Base-by-base conservation (phyloP, 331 rosid genomes). In the Acacia pycnantha region DNA sequence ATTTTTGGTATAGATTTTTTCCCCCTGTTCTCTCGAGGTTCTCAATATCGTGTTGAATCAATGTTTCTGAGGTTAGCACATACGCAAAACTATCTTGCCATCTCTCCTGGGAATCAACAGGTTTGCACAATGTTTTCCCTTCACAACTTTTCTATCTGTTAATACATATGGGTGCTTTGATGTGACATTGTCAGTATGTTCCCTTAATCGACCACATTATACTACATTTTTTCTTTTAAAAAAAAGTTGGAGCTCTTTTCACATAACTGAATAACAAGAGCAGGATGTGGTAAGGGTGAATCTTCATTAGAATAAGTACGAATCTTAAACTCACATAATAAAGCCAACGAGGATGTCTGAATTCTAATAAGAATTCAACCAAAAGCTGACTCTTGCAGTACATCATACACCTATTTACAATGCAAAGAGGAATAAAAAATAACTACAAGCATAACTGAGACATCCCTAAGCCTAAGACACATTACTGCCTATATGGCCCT, bases 21-120 rank as follows among this genome's bases (percentile, higher is more conserved):
- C n/a, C n/a, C 70, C 90, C 98, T 73, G 98, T 95, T 88, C 96
- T 95, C 16, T 95, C 98, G 98, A 70, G 98, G 98, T 74, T 95
- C 98, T 24, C 98, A 95, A 86, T 92, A 90, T 61, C 98, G 98
- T 73, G 98, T 95, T 70, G 98, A 95, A 83, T 95, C 98, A 68
- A 95, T 95, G 98, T 85, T 93, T 80, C 84, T 95, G 87, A 95
- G 98, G 86, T 83, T 95, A 90, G 94, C 98, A 37, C 98, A 93
- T 81, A 84, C 91, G 41, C 98, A 95, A 83, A 95, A 95, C 85
- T 95, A 92, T 87, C 87, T 95, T 80, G 94, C 97, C 54, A 83
- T 95, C 77, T 95, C 98, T 70, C 98, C 98, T 22, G 97, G 98
- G 83, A 88, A 79, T 35, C 90, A 90, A 83, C 98, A 95, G 97